Evolutionary conservation across 1,139 yeast genomes (phyloP).

Genomic region (Geotrichum citri-aurantii): DNA sequence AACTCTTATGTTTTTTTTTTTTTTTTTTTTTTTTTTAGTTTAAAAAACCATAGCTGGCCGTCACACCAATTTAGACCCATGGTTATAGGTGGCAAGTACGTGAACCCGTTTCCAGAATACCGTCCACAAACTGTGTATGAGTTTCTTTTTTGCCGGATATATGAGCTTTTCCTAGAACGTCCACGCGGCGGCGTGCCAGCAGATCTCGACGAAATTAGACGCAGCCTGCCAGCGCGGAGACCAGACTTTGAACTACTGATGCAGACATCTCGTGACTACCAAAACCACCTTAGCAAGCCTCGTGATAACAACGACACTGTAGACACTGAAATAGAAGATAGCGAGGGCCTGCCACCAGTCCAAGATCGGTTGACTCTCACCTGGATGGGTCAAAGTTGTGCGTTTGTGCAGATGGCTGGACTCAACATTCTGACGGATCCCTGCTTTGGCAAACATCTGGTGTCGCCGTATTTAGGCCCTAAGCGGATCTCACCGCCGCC

Average conservation of each 20-base stretch:
- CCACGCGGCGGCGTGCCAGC: conserved; percentile 66
- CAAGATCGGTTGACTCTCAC: conserved; percentile 58
- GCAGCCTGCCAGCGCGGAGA: conserved; percentile 49
- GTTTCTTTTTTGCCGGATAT: conserved; percentile 62
- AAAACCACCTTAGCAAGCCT: conserved; percentile 15
- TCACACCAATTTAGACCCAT: conserved; percentile 36
- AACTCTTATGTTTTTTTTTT: background rate
- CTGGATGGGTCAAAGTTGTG: conserved; percentile 93
- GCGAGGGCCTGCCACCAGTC: conserved; percentile 29
- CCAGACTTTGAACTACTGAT: conserved; percentile 52
- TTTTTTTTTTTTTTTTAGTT: conserved; percentile 21
- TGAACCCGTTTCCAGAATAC: conserved; percentile 89
- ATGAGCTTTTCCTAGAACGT: conserved; percentile 61
- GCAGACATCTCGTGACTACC: conserved; percentile 25
- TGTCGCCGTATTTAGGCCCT: conserved; percentile 68
- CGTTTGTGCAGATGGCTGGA: conserved; percentile 64
- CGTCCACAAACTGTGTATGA: conserved; percentile 86
- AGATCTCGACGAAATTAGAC: conserved; percentile 41
- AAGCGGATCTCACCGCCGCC: conserved; percentile 73
- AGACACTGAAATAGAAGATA: conserved; percentile 7
- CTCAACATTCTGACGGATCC: conserved; percentile 83
- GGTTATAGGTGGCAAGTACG: conserved; percentile 70
- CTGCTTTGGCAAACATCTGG: conserved; percentile 61
- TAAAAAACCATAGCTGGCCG: conserved; percentile 38
- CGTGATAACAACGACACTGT: background rate